Base-by-base conservation (phyloP, 2,329 filamentous ascomycete genomes). In the Chalaropsis thielavioides region DNA sequence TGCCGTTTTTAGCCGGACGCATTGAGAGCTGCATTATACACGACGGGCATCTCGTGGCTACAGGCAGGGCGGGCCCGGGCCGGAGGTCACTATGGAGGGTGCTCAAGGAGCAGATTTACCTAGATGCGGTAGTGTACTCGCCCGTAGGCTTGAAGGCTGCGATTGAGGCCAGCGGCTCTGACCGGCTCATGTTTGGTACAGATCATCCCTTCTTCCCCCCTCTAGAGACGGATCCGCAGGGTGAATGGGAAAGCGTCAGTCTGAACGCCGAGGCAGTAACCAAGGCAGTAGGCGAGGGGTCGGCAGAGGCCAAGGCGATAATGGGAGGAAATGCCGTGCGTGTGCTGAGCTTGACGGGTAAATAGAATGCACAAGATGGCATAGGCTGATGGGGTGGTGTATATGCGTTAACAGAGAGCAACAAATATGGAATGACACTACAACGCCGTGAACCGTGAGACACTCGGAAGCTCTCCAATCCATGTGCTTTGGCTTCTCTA, bases 191-290 rank as follows among this genome's bases (percentile, higher is more conserved):
- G 78, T 92, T 92, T 75, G 89, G 88, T 31, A 92, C 88, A 0
- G 89, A 92, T 72, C 87, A 92, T 73, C 89, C 89, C 0, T 92
- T 92, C 76, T 92, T 92, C 74, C 89, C 89, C n/a, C 88, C 88
- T 0, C 74, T 91, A 19, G 80, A 79, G 40, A 78, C 76, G 43
- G 83, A 85, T 61, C 83, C 84, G 66, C 78, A 82, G 68, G 81
- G 79, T 44, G 80, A 85, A 70, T 90, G 87, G 87, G 80, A 85
- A 70, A 90, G 87, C 71, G 86, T 89, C 2, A 81, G 72, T 61
- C 66, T 77, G 69, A 80, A 80, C 66, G 75, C 74, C 0, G 73
- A 76, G 5, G 83, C 83, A 5, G 83, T 86, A n/a, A 72, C 76
- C 17, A 76, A 75, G 10, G 78, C 81, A 0, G 77, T 84, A 44